Base-by-base conservation (phyloP, 805 yeast species). In the Metschnikowia amazonensis region DNA sequence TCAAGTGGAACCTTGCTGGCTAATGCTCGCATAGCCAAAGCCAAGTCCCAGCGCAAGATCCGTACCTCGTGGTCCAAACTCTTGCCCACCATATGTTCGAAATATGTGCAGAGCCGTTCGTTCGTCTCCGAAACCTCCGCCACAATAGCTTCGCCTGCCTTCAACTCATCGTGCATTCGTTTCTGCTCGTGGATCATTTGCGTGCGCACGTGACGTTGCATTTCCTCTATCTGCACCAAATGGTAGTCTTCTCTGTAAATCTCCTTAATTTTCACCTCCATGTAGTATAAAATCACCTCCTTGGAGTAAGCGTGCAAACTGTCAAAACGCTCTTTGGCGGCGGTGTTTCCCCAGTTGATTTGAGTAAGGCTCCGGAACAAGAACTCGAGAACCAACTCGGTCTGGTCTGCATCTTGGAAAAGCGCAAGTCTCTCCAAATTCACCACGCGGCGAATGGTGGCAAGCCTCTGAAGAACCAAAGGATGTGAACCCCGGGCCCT, bases 371-470 rank as follows among this genome's bases (percentile, higher is more conserved):
- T 40, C 8, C 52, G 45, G 16, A 49, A 24, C 29, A 49, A 34
- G 17, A 49, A 32, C 30, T 49, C 52, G 35, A 49, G 35, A 28
- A 49, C 47, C 39, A 43, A 36, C n/a, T 43, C 42, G 36, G 36
- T 43, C 24, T 43, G 47, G 14, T 41, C 44, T 16, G 40, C 36
- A 31, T 49, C 49, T 18, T 36, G 44, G 42, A 45, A 49, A 6
- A 49, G 44, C 13, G 52, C 52, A 9, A 49, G 44, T 27, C 52
- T 25, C 35, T 49, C 52, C 45, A 45, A 43, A 27, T 49, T 49
- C 20, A 45, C 43, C 47, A 45, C 49, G 9, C 52, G 47, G 14
- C 42, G 42, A 18, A 49, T 40, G 11, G 47, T 31, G 6, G 52
- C 49, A 13, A 49, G 43, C 18, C 52, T 29, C 24, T 46, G 45